Percentiles rank a stretch among this genome's conserved stretches.
phyloP scores from a whole-genome alignment of 2,329 filamentous ascomycete species.

The Pseudogymnoascus destructans region DNA sequence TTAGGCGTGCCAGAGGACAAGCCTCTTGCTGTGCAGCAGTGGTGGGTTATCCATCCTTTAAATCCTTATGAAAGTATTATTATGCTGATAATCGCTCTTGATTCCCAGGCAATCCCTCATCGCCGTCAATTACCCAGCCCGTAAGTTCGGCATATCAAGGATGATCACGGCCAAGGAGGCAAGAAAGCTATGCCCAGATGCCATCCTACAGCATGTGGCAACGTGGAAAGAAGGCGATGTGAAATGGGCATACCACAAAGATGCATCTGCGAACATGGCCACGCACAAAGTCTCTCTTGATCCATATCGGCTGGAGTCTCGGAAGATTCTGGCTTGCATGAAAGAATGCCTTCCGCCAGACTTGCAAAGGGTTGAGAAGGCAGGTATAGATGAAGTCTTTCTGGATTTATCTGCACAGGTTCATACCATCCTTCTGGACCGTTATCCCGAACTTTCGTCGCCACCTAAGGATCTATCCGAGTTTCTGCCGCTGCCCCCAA shows the following conservation, averaged over 20 bases:
- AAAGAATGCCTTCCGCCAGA: slow-evolving; percentile 56
- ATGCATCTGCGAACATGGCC: slow-evolving; percentile 64
- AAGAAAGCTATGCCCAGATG: slow-evolving; percentile 68
- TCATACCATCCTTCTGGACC: slow-evolving; percentile 57
- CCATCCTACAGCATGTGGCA: slow-evolving; percentile 84
- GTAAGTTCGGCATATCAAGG: slow-evolving; percentile 63
- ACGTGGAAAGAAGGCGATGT: slow-evolving; percentile 89
- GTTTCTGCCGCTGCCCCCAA: slow-evolving; percentile 57
- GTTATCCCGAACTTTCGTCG: slow-evolving; percentile 59
- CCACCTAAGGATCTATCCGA: slow-evolving; percentile 60
- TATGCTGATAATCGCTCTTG: slow-evolving; percentile 2
- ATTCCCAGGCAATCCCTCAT: slow-evolving; percentile 67
- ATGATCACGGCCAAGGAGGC: slow-evolving; percentile 73
- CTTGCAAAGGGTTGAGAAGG: slow-evolving; percentile 74
- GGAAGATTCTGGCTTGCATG: slow-evolving; percentile 67
- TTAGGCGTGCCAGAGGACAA: slow-evolving; percentile 59
- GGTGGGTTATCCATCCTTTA: slow-evolving; percentile 34
- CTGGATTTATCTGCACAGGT: slow-evolving; percentile 80
- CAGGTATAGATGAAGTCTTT: slow-evolving; percentile 91
- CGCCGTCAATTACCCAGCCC: slow-evolving; percentile 88
- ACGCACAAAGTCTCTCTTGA: slow-evolving; percentile 92
- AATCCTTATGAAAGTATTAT: neutral
- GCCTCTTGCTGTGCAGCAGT: slow-evolving; percentile 89
- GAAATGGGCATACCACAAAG: slow-evolving; percentile 80
- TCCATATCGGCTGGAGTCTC: slow-evolving; percentile 74